Base-by-base conservation (phyloP, 768 basidiomycete genomes). In the Lactarius quietus region DNA sequence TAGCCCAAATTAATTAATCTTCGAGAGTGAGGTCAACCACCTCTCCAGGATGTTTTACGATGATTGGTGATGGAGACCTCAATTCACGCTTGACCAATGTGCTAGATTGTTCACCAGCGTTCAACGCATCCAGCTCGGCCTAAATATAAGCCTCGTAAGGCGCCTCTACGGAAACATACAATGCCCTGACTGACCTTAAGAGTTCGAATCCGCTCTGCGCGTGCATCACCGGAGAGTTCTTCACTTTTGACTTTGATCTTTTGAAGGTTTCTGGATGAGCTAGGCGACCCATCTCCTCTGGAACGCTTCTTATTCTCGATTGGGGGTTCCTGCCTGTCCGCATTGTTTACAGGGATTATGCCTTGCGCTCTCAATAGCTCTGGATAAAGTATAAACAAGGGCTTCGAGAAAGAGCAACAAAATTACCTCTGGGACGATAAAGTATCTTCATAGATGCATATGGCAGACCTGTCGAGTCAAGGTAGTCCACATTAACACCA, bases 341-440 rank as follows among this genome's bases (percentile, higher is more conserved):
- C 17, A 36, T 15, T 17, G 23, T 20, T 43, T 39, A n/a, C 15
- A 10, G 48, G 5, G 5, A 66, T 66, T 15, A 62, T 57, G 6
- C 65, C 65, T 9, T 62, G 48, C 3, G 61, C 65, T 28, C 29
- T 62, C 61, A 66, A 58, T 31, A 65, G 7, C 39, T 57, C 60
- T 65, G 38, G 9, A 6, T 9, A 33, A 39, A 23, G 12, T 5
- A 56, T 61, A 10, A 51, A 36, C 31, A n/a, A 51, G 10, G 23
- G 8, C 3, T 8, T 7, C 2, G 33, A 23, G 10, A 52, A 51
- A 3, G 8, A 3, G n/a, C 6, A 45, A 20, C n/a, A 33, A 6
- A 4, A 1, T 41, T 61, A 61, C 52, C 52, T 41, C 20, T 54
- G 28, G 36, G 59, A 5, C 51, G 51, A 61, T 61, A 61, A 29